Conservation (phyloP, 352 stramenopile genomes). For the Bremia lactucae region DNA sequence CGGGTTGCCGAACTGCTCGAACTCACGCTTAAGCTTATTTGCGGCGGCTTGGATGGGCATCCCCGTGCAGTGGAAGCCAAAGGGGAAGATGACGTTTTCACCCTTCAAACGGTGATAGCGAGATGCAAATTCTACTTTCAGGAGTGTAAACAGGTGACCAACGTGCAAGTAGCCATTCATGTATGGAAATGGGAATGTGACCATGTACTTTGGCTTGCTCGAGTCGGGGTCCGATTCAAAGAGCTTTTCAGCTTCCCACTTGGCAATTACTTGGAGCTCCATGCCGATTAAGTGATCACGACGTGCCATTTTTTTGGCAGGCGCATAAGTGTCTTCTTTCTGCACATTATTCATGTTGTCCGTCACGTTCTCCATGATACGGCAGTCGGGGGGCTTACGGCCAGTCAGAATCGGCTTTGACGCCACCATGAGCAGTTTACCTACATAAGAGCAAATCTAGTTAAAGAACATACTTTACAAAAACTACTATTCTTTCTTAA, state of each 20-base stretch:
- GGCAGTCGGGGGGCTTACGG: too few species aligned
- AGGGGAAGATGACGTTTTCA: constrained; percentile 99
- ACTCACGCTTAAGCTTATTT: constrained; percentile 98
- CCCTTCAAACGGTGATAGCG: constrained; percentile 93
- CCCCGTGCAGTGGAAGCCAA: constrained; percentile 99
- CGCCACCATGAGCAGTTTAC: too few species aligned
- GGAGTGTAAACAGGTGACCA: constrained; percentile 95
- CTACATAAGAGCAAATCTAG: too few species aligned
- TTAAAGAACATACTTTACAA: too few species aligned
- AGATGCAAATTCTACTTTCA: constrained; percentile 93
- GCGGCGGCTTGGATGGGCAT: constrained; percentile 99
- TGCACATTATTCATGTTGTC: constrained; percentile 77
- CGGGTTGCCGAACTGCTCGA: constrained; percentile 89
- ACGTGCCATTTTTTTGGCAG: constrained; percentile 72
- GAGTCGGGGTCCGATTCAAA: constrained; percentile 84
- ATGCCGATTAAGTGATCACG: constrained; percentile 88
- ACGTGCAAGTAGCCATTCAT: constrained; percentile 99
- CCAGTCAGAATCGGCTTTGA: too few species aligned
- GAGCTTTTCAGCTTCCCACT: constrained; percentile 83
- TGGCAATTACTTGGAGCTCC: constrained; percentile 84
- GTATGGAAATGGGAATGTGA: constrained; percentile 99
- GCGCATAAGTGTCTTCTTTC: constrained; percentile 38
- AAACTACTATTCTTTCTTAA: too few species aligned
- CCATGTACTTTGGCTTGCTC: constrained; percentile 93
- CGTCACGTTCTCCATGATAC: constrained; percentile 72